These are phyloP conservation scores for Calonectria crousiana DNA, from an alignment of 2,329 filamentous ascomycete species.

Conservation along the genomic window DNA sequence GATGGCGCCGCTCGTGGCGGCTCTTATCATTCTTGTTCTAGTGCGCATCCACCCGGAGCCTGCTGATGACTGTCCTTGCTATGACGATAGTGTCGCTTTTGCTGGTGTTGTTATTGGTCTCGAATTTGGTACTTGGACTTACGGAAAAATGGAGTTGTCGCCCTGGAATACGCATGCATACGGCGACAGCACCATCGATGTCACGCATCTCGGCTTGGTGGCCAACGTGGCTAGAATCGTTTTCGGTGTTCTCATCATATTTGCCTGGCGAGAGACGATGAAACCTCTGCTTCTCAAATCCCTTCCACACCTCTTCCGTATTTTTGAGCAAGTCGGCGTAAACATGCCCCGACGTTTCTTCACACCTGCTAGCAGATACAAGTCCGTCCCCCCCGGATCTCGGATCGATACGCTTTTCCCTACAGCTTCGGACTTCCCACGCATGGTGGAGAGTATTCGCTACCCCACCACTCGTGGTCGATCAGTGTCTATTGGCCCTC, in stretches of 20 bases:
- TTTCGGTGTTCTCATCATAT: constrained; percentile 85
- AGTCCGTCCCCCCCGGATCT: constrained; percentile 78
- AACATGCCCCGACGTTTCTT: constrained; percentile 92
- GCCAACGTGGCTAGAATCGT: constrained; percentile 76
- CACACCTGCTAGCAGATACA: constrained; percentile 89
- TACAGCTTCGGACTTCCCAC: constrained; percentile 86
- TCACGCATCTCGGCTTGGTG: constrained; percentile 74
- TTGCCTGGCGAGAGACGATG: constrained; percentile 90
- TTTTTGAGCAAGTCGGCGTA: constrained; percentile 83
- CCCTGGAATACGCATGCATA: constrained; percentile 59
- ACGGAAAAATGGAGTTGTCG: constrained; percentile 66
- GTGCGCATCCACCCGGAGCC: constrained; percentile 95
- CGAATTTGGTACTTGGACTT: constrained; percentile 87
- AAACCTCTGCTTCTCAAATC: constrained; percentile 84
- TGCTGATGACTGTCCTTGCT: constrained; percentile 96
- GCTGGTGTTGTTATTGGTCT: constrained; percentile 89
- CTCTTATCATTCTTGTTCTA: constrained; percentile 77
- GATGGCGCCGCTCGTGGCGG: constrained; percentile 72
- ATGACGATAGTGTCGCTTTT: constrained; percentile 95
- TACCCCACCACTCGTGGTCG: constrained; percentile 78
- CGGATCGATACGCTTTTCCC: constrained; percentile 88
- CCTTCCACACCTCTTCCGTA: constrained; percentile 88
- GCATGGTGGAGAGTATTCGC: constrained; percentile 83
- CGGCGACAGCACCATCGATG: constrained; percentile 70
- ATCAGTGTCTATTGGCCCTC: constrained; percentile 90